Evolutionary conservation across 495 filamentous ascomycete species (phyloP).

Genomic region (Neurospora sp.): DNA sequence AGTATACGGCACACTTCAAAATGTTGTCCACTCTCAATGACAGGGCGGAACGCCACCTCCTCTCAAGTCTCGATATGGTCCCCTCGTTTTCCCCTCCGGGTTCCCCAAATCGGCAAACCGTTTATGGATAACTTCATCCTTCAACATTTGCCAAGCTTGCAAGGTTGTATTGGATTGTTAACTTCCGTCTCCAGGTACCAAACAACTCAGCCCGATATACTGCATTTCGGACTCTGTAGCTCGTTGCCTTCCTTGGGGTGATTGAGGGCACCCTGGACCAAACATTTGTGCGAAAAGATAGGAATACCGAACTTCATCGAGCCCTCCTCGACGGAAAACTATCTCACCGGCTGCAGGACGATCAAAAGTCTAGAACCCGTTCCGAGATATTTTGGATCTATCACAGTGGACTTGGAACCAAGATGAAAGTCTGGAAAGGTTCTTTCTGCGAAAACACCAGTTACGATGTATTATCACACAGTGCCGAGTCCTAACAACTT

Average conservation of each 20-base stretch:
- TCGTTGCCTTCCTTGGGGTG: no score
- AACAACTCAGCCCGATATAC: neutral
- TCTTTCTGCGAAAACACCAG: neutral
- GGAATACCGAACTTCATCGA: neutral
- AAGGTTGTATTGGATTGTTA: neutral
- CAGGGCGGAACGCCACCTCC: neutral
- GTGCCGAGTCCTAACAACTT: neutral
- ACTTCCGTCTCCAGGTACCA: neutral
- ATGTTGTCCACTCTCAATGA: neutral
- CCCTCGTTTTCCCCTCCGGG: neutral
- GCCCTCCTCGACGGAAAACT: neutral
- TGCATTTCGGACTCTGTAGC: neutral
- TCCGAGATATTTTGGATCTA: neutral
- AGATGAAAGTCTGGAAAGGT: neutral
- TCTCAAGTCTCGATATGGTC: neutral
- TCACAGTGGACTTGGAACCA: neutral
- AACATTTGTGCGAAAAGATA: neutral
- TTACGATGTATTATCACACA: neutral
- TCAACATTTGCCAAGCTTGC: neutral
- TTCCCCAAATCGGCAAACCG: constrained; percentile 1
- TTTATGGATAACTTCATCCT: neutral
- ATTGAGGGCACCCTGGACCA: neutral
- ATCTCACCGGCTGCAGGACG: neutral
- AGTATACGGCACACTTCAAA: neutral
- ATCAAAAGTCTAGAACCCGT: neutral